Evolutionary conservation across 108 stramenopile genomes (phyloP), one percentile per base, ranked within the genome.

Genomic region (Nitzschia sp.): DNA sequence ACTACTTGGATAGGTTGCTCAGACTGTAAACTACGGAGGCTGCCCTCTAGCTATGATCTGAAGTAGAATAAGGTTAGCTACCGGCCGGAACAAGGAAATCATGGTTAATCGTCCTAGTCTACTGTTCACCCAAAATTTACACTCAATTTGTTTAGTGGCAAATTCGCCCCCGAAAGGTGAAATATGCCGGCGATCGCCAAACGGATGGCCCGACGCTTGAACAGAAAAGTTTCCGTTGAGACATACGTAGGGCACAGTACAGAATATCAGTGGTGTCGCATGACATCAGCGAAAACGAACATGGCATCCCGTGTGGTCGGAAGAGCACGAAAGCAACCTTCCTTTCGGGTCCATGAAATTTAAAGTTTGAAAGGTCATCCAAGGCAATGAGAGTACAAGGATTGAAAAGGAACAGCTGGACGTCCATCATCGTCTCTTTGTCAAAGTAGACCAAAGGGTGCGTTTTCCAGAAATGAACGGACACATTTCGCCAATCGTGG

Each of bases 171-270:
- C n/a, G n/a, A n/a, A n/a, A n/a, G n/a, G n/a, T n/a, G n/a, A n/a
- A n/a, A n/a, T n/a, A n/a, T n/a, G n/a, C n/a, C n/a, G n/a, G n/a
- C n/a, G n/a, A n/a, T n/a, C n/a, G n/a, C n/a, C n/a, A n/a, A n/a
- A n/a, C n/a, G n/a, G n/a, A n/a, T n/a, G n/a, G n/a, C n/a, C n/a
- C n/a, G n/a, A n/a, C n/a, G n/a, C n/a, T n/a, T n/a, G n/a, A n/a
- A n/a, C n/a, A n/a, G 38, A 42, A 51, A 51, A 8, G 21, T 51
- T 51, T 51, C 49, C 49, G 49, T 51, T 51, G 49, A 51, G 49
- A 51, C 21, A 9, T 23, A 23, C 49, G 21, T 51, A 19, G n/a
- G 4, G 21, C 4, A 19, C 21, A 23, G 13, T 51, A 42, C 38
- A 9, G 38, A 42, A 42, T 42, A 19, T 23, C 19, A 51, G 49